Evolutionary conservation across 2,329 filamentous ascomycete genomes (phyloP), one percentile per base, ranked within the genome.

Genomic region (Aspergillus puulaauensis): DNA sequence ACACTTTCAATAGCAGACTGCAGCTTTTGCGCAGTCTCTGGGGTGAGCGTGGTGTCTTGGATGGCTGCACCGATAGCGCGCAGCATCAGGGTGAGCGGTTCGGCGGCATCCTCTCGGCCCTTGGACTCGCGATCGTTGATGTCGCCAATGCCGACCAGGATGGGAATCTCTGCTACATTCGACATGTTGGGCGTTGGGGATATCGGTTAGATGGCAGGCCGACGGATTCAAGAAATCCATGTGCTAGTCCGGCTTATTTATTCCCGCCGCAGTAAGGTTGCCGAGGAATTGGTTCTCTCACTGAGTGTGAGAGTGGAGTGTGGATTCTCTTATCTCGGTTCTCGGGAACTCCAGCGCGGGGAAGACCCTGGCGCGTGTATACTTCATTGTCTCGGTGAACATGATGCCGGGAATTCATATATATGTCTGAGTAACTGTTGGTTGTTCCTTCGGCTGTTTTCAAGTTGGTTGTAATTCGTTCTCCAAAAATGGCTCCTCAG

Each of bases 121-220:
- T 74, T 75, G 4, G 82, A 82, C 46, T 79, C 78, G 67, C 49
- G 55, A 23, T 88, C 88, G 58, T 83, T 82, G 59, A 86, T 72
- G 65, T 89, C 86, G 52, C 80, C 85, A 0, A 88, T 82, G 31
- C 86, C 86, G 52, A 89, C 79, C n/a, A 89, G 79, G 27, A 89
- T 72, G 0, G 86, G 86, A 14, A 24, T 52, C 47, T 57, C 55
- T 43, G 55, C 5, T 21, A 41, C 5, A 8, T 2, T 23, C 8
- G 41, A 47, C 54, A 56, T 56, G 11, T 45, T 46, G 41, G n/a
- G 27, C n/a, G 17, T 45, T 21, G 39, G 27, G 19, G 6, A 6
- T 45, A 31, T 15, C n/a, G 35, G 35, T 27, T 17, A 19, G 12
- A 3, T 19, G 43, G 39, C 49, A 8, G 39, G 12, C 4, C 9